Conservation (phyloP, 2,329 filamentous ascomycete species). For the Fusarium miscanthi region DNA sequence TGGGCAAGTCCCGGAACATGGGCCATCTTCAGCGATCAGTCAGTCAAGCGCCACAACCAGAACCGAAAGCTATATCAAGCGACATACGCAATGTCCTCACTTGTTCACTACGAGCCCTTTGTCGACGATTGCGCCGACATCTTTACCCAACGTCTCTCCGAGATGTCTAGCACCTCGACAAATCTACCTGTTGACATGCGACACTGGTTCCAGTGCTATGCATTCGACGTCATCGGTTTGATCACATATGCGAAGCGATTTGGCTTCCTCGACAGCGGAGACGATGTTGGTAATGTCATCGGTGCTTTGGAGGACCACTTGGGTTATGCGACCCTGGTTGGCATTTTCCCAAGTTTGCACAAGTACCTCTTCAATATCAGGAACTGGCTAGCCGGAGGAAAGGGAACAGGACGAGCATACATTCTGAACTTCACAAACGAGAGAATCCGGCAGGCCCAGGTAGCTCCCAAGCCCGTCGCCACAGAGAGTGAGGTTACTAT, state of each 20-base stretch:
- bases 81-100: conserved; percentile 32
- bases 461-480: neutral
- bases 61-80: conserved; percentile 23
- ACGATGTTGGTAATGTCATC: conserved; percentile 22
- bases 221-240: conserved; percentile 26
- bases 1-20: conserved; percentile 3
- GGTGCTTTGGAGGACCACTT: conserved; percentile 16
- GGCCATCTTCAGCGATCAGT: conserved; percentile 13
- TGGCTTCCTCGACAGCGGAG: conserved; percentile 19
- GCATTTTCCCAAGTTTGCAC: conserved; percentile 10
- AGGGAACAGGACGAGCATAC: conserved; percentile 16
- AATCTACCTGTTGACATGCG: conserved; percentile 3
- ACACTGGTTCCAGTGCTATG: conserved; percentile 34
- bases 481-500: conserved; percentile 1
- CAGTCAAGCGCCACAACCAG: neutral
- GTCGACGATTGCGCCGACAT: conserved; percentile 25
- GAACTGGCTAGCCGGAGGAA: conserved; percentile 11
- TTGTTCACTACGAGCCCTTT: conserved; percentile 22
- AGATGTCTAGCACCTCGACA: neutral
- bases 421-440: conserved; percentile 23
- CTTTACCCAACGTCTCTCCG: conserved; percentile 4
- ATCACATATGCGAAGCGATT: conserved; percentile 32
- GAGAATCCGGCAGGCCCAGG: conserved; percentile 5
- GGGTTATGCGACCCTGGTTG: neutral
- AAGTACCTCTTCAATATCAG: neutral